These are phyloP conservation scores for Metschnikowia santaceciliae DNA, from an alignment of 805 yeast species.

Conservation along the genomic window DNA sequence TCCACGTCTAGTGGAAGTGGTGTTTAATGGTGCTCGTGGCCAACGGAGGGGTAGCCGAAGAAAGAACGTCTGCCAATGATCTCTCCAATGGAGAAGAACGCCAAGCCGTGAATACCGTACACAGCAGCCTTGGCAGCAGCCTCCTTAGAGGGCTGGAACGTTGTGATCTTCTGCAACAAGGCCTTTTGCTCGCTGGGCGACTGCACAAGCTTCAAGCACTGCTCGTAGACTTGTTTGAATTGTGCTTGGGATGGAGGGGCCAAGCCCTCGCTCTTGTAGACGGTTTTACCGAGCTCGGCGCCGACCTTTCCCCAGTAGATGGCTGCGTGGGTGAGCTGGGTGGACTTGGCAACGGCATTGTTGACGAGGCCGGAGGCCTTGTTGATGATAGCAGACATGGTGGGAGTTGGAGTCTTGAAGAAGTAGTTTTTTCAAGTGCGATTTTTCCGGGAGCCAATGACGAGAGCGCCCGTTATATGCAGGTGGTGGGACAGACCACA, in stretches of 20 bases:
- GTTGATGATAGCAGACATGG: slow-evolving; percentile 42
- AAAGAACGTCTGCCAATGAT: slow-evolving; percentile 92
- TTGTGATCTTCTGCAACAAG: slow-evolving; percentile 43
- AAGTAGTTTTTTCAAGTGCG: slow-evolving; percentile 3
- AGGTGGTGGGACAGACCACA: not conserved
- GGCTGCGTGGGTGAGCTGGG: slow-evolving; percentile 47
- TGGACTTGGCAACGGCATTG: slow-evolving; percentile 33
- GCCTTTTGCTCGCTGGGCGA: slow-evolving; percentile 56
- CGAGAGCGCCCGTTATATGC: slow-evolving; percentile 5
- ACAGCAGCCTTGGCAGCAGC: slow-evolving; percentile 65
- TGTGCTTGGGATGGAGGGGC: slow-evolving; percentile 84
- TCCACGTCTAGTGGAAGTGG: slow-evolving; percentile 15
- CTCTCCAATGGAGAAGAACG: slow-evolving; percentile 93
- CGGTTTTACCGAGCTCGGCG: slow-evolving; percentile 65
- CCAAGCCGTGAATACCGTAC: slow-evolving; percentile 77
- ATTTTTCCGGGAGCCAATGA: slow-evolving; percentile 7
- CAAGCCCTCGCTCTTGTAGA: slow-evolving; percentile 87
- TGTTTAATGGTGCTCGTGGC: slow-evolving; percentile 32
- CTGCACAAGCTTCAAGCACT: slow-evolving; percentile 33
- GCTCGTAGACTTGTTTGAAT: slow-evolving; percentile 68
- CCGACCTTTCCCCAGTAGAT: slow-evolving; percentile 77
- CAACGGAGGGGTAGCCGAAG: slow-evolving; percentile 77
- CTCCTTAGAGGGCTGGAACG: slow-evolving; percentile 49
- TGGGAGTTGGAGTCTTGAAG: slow-evolving; percentile 1
- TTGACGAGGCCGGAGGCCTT: slow-evolving; percentile 39